Evolutionary conservation across 2,329 filamentous ascomycete species (phyloP), one percentile per base, ranked within the genome.

Genomic region (Remersonia thermophila): DNA sequence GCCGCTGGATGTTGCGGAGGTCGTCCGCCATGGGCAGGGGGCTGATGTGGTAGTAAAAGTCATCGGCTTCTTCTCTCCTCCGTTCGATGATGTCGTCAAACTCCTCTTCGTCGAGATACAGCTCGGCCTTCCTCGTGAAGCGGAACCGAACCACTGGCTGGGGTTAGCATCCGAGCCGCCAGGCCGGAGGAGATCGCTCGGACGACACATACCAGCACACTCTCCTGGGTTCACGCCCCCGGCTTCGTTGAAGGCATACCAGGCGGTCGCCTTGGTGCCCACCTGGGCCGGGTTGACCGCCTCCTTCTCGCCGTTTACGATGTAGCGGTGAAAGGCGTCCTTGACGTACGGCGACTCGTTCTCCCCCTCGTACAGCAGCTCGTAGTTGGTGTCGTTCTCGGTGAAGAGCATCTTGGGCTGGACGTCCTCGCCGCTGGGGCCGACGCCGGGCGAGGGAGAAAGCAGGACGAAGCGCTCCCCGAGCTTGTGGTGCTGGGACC

Each of bases 31-130:
- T 93, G 3, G 87, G 89, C 27, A 95, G 68, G 3, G 89, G 89
- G 59, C 85, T 95, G 57, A 96, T 80, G 40, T 83, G 76, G 62
- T 80, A 91, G 65, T 93, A 96, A 57, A 96, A 96, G 43, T 96
- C 87, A 55, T 96, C 89, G 6, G 89, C 89, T 52, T 96, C 89
- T n/a, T 82, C 73, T 42, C 74, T 77, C 48, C 86, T 78, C 55
- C 78, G 77, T 51, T 96, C 87, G 41, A 96, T 80, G 46, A 91
- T 74, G 53, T 95, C 78, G 54, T 96, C 89, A 44, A 96, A 91
- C 26, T 80, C 68, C 57, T 94, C 89, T 61, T 96, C 89, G 51
- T 96, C 87, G 16, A 96, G 69, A 55, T 86, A 93, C 13, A 71
- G 69, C 33, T 85, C 77, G 38, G 76, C 67, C 53, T 77, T 80